These are phyloP conservation scores for Starmera caribaea DNA, from an alignment of 805 yeast genomes.

Conservation along the genomic window DNA sequence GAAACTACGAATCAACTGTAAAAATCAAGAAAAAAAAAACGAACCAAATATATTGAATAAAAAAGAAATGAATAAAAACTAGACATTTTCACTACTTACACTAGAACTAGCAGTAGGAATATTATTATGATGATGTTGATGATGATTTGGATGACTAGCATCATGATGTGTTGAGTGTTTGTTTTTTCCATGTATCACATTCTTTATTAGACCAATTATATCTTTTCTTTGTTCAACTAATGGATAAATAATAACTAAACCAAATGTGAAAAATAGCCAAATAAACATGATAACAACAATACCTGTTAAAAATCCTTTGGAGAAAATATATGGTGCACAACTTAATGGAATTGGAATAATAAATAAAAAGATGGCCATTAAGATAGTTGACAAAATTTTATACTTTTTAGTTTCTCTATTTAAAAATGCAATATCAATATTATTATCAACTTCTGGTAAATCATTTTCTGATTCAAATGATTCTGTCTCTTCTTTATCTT, in stretches of 20 bases:
- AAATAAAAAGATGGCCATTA: slow-evolving; percentile 18
- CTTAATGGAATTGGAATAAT: slow-evolving; percentile 26
- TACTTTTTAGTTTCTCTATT: slow-evolving; percentile 23
- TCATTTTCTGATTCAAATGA: slow-evolving; percentile 6
- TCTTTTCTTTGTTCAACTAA: slow-evolving; percentile 17
- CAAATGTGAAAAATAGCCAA: slow-evolving; percentile 27
- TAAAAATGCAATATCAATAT: slow-evolving; percentile 18
- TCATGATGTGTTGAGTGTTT: too few species aligned
- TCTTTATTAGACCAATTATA: too few species aligned
- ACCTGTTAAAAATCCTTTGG: slow-evolving; percentile 23
- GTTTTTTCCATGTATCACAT: too few species aligned
- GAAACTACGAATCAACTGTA: too few species aligned
- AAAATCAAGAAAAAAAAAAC: too few species aligned
- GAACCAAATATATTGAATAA: too few species aligned
- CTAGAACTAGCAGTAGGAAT: too few species aligned
- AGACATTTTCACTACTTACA: too few species aligned
- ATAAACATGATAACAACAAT: slow-evolving; percentile 22
- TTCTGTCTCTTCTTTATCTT: slow-evolving; percentile 1
- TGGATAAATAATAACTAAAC: slow-evolving; percentile 22
- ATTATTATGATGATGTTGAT: too few species aligned
- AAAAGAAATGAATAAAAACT: too few species aligned
- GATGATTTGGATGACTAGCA: too few species aligned
- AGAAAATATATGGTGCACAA: slow-evolving; percentile 25
- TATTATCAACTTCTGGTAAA: slow-evolving; percentile 14
- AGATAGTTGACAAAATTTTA: slow-evolving; percentile 14